These are phyloP conservation scores for Volvox africanus DNA, from an alignment of 139 green algal species.

Conservation along the genomic window DNA sequence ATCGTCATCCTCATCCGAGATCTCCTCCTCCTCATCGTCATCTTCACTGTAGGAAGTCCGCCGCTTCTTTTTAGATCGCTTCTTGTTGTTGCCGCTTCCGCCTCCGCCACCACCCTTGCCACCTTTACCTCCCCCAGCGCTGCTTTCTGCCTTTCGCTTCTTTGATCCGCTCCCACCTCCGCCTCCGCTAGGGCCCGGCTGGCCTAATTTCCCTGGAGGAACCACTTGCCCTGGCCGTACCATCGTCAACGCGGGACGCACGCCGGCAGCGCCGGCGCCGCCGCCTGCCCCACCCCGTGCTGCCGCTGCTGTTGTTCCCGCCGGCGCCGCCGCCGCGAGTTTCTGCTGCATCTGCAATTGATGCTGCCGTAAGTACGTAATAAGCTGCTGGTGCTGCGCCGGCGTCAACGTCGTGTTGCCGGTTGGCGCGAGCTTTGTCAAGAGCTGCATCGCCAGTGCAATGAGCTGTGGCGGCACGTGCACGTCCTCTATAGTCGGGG, in stretches of 20 bases:
- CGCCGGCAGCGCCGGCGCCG: not conserved
- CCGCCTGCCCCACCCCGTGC: not conserved
- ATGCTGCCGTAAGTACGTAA: slow-evolving; percentile 6
- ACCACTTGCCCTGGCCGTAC: slow-evolving; percentile 19
- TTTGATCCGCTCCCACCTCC: not conserved
- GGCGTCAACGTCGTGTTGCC: not conserved
- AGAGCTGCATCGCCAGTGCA: not conserved
- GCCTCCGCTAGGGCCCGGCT: not conserved
- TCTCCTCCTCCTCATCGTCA: slow-evolving; percentile 33
- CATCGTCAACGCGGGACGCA: slow-evolving; percentile 12
- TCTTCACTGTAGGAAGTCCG: not conserved
- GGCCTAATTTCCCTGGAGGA: not conserved
- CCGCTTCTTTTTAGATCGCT: not conserved
- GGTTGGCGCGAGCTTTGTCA: not conserved
- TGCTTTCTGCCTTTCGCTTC: slow-evolving; percentile 35
- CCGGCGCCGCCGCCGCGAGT: not conserved
- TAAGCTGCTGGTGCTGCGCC: not conserved
- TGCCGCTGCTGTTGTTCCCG: not conserved
- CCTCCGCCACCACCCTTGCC: not conserved
- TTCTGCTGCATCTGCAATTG: slow-evolving; percentile 8
- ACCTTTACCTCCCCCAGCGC: not conserved
- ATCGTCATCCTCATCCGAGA: slow-evolving; percentile 22
- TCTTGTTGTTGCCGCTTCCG: slow-evolving; percentile 10
- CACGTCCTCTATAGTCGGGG: not conserved
- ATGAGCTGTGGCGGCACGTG: slow-evolving; percentile 16